Conservation (phyloP, 139 green algal species). For the Micractinium sp. region DNA sequence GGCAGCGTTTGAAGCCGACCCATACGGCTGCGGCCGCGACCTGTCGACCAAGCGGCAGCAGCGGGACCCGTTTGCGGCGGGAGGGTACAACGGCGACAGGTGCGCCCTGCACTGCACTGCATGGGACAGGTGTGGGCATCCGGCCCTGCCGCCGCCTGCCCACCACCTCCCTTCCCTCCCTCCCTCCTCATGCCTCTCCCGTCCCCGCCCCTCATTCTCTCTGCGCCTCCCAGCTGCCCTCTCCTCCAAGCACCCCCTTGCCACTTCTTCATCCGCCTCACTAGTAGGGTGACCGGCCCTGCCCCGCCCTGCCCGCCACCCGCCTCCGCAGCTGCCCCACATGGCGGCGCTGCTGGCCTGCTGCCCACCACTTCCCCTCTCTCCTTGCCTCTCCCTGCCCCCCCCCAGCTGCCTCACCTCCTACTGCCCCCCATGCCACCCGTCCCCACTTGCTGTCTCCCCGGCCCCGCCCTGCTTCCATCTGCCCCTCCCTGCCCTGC, state of each 20-base stretch:
- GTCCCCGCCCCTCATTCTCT: background rate
- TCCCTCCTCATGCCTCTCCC: background rate
- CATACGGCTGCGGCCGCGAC: conserved; percentile 74
- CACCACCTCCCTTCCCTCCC: background rate
- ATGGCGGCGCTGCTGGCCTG: no score
- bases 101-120: conserved; percentile 62
- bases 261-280: no score
- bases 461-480: background rate
- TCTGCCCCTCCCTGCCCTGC: background rate
- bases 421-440: no score
- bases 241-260: no score
- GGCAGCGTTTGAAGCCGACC: conserved; percentile 66
- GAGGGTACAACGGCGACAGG: conserved; percentile 56
- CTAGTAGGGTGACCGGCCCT: no score
- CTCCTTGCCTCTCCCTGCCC: no score
- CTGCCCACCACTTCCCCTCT: no score
- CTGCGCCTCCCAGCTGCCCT: background rate
- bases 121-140: no score
- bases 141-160: background rate
- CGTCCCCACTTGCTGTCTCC: no score
- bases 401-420: no score
- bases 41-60: conserved; percentile 66
- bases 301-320: no score
- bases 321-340: no score
- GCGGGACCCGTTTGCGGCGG: conserved; percentile 79